phyloP scores from a whole-genome alignment of 768 basidiomycete genomes.

The Lanmaoa pseudosensibilis region DNA sequence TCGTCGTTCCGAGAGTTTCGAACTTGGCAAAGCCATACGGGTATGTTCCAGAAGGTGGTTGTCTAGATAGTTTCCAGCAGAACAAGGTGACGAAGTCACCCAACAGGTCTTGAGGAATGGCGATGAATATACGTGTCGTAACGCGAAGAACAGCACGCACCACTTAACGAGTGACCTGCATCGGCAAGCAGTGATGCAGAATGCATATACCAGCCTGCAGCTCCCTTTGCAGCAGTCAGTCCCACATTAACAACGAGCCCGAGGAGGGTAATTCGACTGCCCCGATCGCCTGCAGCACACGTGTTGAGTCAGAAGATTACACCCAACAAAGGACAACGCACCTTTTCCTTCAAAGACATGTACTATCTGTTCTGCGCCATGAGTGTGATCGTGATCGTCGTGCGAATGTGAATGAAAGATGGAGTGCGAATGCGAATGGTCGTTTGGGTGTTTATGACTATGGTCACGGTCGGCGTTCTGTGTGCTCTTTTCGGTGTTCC shows the following conservation, averaged over 20 bases:
- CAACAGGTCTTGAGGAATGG: slow-evolving; percentile 57
- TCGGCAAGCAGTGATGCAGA: slow-evolving; percentile 91
- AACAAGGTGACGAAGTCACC: slow-evolving; percentile 91
- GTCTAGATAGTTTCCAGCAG: slow-evolving; percentile 82
- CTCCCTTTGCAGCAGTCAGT: slow-evolving; percentile 80
- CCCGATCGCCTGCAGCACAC: slow-evolving; percentile 61
- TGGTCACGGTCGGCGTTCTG: slow-evolving; percentile 37
- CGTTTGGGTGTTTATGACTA: slow-evolving; percentile 29
- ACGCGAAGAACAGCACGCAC: slow-evolving; percentile 42
- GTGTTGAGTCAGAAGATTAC: not conserved
- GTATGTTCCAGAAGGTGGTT: slow-evolving; percentile 75
- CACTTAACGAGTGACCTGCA: slow-evolving; percentile 88
- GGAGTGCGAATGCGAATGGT: slow-evolving; percentile 58
- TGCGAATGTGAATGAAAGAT: slow-evolving; percentile 71
- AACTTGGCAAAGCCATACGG: slow-evolving; percentile 93
- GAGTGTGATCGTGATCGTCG: slow-evolving; percentile 53
- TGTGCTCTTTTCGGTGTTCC: slow-evolving; percentile 19
- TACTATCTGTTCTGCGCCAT: slow-evolving; percentile 67
- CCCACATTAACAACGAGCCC: slow-evolving; percentile 82
- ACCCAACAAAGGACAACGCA: slow-evolving; percentile 31
- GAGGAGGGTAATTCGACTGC: slow-evolving; percentile 80
- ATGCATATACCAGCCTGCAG: slow-evolving; percentile 87
- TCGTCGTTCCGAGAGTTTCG: slow-evolving; percentile 92
- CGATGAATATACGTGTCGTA: slow-evolving; percentile 8
- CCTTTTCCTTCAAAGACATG: slow-evolving; percentile 66